Percentiles rank a stretch among this genome's conserved stretches.
Evolutionary conservation across 169 alveolate genomes (phyloP).

Genomic region (Eimeria mitis): DNA sequence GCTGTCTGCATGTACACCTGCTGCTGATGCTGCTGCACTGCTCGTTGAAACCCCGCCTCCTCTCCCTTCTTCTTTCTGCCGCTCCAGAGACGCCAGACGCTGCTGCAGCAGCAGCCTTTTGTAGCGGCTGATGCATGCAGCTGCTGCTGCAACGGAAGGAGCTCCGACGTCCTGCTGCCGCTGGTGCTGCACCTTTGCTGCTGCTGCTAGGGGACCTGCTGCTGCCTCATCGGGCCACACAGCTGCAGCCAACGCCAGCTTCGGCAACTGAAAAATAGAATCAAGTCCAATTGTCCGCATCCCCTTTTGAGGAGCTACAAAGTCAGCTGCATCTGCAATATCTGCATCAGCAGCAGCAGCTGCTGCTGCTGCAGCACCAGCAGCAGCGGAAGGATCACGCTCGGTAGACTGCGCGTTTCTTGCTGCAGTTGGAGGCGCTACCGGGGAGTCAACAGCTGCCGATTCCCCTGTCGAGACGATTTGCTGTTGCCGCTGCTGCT

Average conservation of each 20-base stretch:
- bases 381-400: not conserved
- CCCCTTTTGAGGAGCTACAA: not conserved
- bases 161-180: not conserved
- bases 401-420: not conserved
- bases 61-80: not conserved
- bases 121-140: not conserved
- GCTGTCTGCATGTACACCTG: not conserved
- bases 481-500: not conserved
- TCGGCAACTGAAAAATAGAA: not conserved
- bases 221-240: not conserved
- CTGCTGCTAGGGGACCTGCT: slow-evolving; percentile 4
- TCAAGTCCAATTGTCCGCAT: not conserved
- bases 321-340: not conserved
- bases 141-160: not conserved
- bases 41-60: not conserved
- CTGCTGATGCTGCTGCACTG: slow-evolving; percentile 43
- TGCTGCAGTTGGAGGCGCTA: not conserved
- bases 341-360: not conserved
- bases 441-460: not conserved
- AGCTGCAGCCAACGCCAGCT: not conserved
- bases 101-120: not conserved
- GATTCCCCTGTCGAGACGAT: not conserved
- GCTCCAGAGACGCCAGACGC: not conserved
- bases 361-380: not conserved
- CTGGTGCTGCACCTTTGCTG: not conserved